Conservation (phyloP, 2,329 filamentous ascomycete species). For the Penicillium griseofulvum region DNA sequence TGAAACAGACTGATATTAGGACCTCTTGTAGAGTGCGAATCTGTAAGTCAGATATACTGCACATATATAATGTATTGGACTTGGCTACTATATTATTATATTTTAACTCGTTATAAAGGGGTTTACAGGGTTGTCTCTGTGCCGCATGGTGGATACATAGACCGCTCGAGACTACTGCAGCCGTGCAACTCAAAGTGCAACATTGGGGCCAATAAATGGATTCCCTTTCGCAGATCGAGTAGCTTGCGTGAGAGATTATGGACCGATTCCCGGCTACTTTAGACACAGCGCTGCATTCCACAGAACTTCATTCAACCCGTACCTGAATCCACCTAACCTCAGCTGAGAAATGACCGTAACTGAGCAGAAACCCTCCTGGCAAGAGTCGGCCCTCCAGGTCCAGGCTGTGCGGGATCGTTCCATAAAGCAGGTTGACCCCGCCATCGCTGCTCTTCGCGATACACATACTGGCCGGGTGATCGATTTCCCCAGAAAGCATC, state of each 20-base stretch:
- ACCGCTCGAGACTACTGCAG: background rate
- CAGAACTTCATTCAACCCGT: background rate
- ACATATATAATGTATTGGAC: no score
- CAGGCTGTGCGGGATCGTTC: background rate
- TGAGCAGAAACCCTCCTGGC: background rate
- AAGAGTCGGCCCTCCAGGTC: background rate
- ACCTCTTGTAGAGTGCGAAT: no score
- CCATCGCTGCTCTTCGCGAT: constrained; percentile 14
- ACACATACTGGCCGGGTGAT: constrained; percentile 3
- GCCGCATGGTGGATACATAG: background rate
- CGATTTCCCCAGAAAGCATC: constrained; percentile 45
- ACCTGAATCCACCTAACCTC: background rate
- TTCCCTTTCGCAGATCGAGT: background rate
- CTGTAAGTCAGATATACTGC: no score
- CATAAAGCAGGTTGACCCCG: background rate
- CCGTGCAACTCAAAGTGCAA: background rate
- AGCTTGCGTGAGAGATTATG: background rate
- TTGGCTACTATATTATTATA: no score
- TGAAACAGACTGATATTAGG: no score
- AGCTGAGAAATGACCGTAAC: background rate
- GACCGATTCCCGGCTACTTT: background rate
- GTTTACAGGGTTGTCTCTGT: background rate
- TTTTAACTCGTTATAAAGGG: no score
- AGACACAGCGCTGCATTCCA: background rate
- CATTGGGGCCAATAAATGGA: background rate